phyloP scores from a whole-genome alignment of 371 early-diverging fungal species.

The Apophysomyces sp. region DNA sequence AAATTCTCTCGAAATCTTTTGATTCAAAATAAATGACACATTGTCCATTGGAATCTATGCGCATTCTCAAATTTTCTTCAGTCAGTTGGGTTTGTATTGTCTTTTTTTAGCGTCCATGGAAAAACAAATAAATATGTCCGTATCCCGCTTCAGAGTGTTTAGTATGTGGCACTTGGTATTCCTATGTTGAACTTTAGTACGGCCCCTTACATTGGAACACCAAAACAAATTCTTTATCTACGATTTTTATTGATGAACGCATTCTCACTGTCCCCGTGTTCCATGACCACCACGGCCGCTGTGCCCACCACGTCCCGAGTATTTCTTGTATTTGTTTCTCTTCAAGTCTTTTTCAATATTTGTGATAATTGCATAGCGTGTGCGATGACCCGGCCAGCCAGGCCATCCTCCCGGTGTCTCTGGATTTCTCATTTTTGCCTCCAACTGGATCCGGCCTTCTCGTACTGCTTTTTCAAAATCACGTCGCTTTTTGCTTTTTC shows the following conservation, averaged over 20 bases:
- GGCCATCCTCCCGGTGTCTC: slow-evolving; percentile 43
- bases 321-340: slow-evolving; percentile 1
- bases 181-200: no score
- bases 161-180: no score
- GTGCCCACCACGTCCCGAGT: background rate
- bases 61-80: no score
- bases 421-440: slow-evolving; percentile 40
- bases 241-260: background rate
- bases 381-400: slow-evolving; percentile 49
- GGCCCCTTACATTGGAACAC: no score
- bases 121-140: no score
- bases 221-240: no score
- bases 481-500: slow-evolving; percentile 46
- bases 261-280: background rate
- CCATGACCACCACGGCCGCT: background rate
- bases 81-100: no score
- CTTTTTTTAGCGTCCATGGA: no score
- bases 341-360: slow-evolving; percentile 7
- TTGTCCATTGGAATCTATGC: no score
- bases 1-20: no score
- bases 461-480: slow-evolving; percentile 40
- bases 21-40: no score
- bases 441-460: slow-evolving; percentile 21
- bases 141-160: no score
- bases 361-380: slow-evolving; percentile 27